Conservation (phyloP, 345 rosid genomes). For the Gossypium rotundifolium region DNA sequence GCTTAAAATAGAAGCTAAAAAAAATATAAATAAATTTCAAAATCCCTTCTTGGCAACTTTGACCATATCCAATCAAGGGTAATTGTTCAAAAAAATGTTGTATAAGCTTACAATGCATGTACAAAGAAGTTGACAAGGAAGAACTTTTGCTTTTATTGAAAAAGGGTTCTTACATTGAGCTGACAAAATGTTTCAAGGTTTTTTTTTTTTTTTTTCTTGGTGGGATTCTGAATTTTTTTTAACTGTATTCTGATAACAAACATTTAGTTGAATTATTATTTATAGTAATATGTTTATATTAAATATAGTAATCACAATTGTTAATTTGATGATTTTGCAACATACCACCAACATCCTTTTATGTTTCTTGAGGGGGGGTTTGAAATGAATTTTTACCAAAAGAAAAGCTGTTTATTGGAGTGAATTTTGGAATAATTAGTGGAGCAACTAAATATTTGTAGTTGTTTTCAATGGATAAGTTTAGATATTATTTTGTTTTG, state of each 20-base stretch:
- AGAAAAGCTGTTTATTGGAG: not conserved
- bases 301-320: not conserved
- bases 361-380: not conserved
- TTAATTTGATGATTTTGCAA: not conserved
- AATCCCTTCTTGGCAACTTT: not conserved
- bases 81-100: not conserved
- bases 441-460: not conserved
- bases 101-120: not conserved
- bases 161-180: conserved; percentile 1
- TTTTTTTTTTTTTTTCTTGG: not conserved
- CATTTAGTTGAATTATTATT: not conserved
- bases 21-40: not conserved
- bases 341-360: not conserved
- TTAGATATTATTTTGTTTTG: not conserved
- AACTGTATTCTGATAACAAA: not conserved
- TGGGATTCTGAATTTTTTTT: not conserved
- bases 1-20: not conserved
- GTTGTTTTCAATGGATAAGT: not conserved
- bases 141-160: not conserved
- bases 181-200: not conserved
- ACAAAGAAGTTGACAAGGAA: not conserved
- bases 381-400: not conserved
- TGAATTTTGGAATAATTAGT: not conserved
- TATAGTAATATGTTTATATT: not conserved
- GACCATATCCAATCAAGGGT: not conserved